These are phyloP conservation scores for Pinus albicaulis DNA, from an alignment of 75 land plant genomes.

Conservation along the genomic window DNA sequence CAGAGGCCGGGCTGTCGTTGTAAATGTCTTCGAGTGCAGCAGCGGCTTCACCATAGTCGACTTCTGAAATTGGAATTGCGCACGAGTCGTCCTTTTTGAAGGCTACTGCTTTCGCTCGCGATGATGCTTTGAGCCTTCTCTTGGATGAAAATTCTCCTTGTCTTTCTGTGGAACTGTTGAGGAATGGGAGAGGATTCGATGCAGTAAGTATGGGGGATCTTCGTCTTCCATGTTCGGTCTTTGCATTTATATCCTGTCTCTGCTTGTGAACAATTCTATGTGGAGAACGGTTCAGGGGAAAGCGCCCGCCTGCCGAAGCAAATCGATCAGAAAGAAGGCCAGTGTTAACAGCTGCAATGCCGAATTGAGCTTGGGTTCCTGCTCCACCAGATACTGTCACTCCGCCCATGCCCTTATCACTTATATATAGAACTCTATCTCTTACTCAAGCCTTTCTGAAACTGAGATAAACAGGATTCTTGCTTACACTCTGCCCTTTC, in stretches of 20 bases:
- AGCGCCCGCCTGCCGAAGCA: constrained; percentile 2
- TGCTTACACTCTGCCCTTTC: not conserved
- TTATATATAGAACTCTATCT: not conserved
- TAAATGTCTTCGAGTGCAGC: constrained; percentile 66
- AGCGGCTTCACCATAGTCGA: constrained; percentile 57
- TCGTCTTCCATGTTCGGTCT: not conserved
- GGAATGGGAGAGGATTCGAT: not conserved
- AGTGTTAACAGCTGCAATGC: constrained; percentile 1
- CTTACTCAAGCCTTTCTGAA: not conserved
- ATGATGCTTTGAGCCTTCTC: constrained; percentile 15
- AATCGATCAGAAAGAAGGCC: constrained; percentile 3
- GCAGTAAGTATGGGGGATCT: not conserved
- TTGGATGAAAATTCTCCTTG: constrained; percentile 7
- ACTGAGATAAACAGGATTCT: not conserved
- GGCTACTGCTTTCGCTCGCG: constrained; percentile 30
- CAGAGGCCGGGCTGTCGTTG: constrained; percentile 48
- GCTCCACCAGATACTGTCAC: constrained; percentile 4
- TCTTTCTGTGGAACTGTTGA: not conserved
- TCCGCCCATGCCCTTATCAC: constrained; percentile 8
- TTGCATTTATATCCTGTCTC: not conserved
- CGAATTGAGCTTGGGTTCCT: constrained; percentile 9
- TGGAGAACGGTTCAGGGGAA: not conserved
- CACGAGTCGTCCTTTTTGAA: constrained; percentile 19
- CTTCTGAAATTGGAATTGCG: constrained; percentile 16
- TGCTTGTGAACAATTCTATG: not conserved